These are phyloP conservation scores for Suillus subluteus DNA, from an alignment of 768 basidiomycete genomes.

Conservation along the genomic window DNA sequence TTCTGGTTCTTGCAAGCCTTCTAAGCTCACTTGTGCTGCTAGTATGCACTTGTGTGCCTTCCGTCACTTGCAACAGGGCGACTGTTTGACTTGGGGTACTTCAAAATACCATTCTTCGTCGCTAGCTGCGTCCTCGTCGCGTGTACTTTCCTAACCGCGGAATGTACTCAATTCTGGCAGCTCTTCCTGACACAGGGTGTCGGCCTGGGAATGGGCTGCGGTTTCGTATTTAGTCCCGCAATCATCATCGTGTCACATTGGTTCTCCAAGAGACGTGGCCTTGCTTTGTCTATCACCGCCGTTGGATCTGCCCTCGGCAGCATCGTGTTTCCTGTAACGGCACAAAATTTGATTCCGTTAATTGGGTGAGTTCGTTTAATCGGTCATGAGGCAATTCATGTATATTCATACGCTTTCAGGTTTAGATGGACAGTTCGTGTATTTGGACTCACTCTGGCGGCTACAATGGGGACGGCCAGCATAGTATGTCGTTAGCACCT, in stretches of 20 bases:
- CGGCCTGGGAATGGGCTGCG: conserved; percentile 61
- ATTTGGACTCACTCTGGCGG: conserved; percentile 62
- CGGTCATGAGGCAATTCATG: background rate
- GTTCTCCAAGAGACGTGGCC: conserved; percentile 59
- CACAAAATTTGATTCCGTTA: conserved; percentile 53
- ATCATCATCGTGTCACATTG: conserved; percentile 68
- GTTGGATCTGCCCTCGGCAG: conserved; percentile 73
- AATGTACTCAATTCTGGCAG: conserved; percentile 80
- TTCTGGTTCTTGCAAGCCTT: conserved; percentile 1
- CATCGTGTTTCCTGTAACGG: conserved; percentile 64
- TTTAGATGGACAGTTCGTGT: conserved; percentile 80
- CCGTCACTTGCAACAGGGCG: conserved; percentile 67
- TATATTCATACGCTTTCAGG: conserved; percentile 35
- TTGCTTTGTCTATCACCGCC: conserved; percentile 65
- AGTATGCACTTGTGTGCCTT: conserved; percentile 68
- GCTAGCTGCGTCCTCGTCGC: conserved; percentile 55
- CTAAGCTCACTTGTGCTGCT: background rate
- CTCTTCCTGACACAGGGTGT: conserved; percentile 78
- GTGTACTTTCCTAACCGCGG: conserved; percentile 64
- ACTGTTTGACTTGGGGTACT: conserved; percentile 74
- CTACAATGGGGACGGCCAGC: conserved; percentile 56
- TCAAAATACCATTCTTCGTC: conserved; percentile 50
- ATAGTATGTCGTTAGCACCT: conserved; percentile 42
- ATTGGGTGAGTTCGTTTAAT: conserved; percentile 59
- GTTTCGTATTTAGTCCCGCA: conserved; percentile 65